Percentiles rank a stretch among this genome's conserved stretches.
phyloP scores from a whole-genome alignment of 352 stramenopile genomes.

The Phytophthora aleatoria region DNA sequence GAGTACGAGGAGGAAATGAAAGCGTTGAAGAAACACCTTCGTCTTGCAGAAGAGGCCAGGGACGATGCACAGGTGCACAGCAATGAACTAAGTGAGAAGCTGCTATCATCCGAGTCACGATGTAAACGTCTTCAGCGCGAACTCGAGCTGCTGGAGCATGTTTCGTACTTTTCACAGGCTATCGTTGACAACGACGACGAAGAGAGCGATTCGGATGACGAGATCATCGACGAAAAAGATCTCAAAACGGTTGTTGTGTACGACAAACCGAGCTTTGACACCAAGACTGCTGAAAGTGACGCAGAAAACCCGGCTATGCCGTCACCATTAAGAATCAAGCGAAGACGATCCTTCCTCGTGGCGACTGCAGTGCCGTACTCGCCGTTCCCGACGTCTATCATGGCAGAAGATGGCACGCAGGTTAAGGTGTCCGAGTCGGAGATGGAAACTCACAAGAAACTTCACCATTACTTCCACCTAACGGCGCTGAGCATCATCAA shows the following conservation, averaged over 20 bases:
- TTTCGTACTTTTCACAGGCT: conserved; percentile 73
- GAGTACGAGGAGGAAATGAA: conserved; percentile 38
- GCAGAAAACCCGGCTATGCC: conserved; percentile 11
- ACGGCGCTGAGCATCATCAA: conserved; percentile 88
- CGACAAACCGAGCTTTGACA: conserved; percentile 12
- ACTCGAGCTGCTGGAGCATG: conserved; percentile 73
- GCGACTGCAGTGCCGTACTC: conserved; percentile 36
- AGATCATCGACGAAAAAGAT: conserved; percentile 37
- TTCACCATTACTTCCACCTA: conserved; percentile 89
- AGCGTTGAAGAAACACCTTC: conserved; percentile 40
- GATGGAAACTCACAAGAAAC: conserved; percentile 78
- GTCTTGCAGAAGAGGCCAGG: conserved; percentile 45
- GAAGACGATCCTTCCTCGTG: conserved; percentile 30
- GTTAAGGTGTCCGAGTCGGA: conserved; percentile 59
- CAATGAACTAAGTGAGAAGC: conserved; percentile 55
- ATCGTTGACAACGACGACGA: conserved; percentile 71
- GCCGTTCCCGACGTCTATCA: conserved; percentile 38
- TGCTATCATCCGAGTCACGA: conserved; percentile 70
- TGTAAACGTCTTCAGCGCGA: conserved; percentile 76
- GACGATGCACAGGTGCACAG: conserved; percentile 46
- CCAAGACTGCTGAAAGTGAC: not conserved
- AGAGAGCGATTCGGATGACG: conserved; percentile 73
- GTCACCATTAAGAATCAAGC: conserved; percentile 27
- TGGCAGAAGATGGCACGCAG: conserved; percentile 37
- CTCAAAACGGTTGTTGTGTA: conserved; percentile 6